These are phyloP conservation scores for Podaxis carcinomalis DNA, from an alignment of 768 basidiomycete genomes.

Conservation along the genomic window DNA sequence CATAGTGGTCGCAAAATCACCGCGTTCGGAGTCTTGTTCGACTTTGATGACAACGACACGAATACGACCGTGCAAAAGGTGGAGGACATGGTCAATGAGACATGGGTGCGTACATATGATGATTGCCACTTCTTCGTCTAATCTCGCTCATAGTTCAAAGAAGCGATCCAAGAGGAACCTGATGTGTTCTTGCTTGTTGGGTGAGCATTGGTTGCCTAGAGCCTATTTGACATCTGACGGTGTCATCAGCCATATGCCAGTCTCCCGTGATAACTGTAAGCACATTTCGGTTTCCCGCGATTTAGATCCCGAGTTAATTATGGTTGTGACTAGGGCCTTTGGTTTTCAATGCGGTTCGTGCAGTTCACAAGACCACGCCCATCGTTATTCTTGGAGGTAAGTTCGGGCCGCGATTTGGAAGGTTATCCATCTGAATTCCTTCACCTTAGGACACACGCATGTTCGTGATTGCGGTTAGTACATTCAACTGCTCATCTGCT, in stretches of 20 bases:
- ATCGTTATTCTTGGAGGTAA: slow-evolving; percentile 79
- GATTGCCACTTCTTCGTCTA: too few relatives aligned
- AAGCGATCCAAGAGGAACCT: slow-evolving; percentile 76
- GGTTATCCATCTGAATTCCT: neutral
- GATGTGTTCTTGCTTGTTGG: slow-evolving; percentile 78
- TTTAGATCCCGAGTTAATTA: neutral
- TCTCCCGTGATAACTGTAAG: slow-evolving; percentile 63
- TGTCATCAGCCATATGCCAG: slow-evolving; percentile 73
- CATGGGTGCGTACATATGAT: slow-evolving; percentile 49
- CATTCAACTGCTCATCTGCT: neutral
- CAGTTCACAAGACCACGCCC: slow-evolving; percentile 68
- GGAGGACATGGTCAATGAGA: slow-evolving; percentile 71
- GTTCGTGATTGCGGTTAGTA: slow-evolving; percentile 72
- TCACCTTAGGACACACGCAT: slow-evolving; percentile 58
- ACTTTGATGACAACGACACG: slow-evolving; percentile 67
- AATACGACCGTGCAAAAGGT: slow-evolving; percentile 77
- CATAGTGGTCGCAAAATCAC: slow-evolving; percentile 65
- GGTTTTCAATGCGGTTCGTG: slow-evolving; percentile 71
- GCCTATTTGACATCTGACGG: neutral
- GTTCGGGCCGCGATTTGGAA: neutral
- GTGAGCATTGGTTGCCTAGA: slow-evolving; percentile 28
- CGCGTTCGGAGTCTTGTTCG: slow-evolving; percentile 73
- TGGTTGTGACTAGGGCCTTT: slow-evolving; percentile 47
- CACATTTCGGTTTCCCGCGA: neutral
- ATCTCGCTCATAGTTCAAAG: slow-evolving; percentile 48